phyloP scores from a whole-genome alignment of 768 basidiomycete genomes.

The Lentinula raphanica region DNA sequence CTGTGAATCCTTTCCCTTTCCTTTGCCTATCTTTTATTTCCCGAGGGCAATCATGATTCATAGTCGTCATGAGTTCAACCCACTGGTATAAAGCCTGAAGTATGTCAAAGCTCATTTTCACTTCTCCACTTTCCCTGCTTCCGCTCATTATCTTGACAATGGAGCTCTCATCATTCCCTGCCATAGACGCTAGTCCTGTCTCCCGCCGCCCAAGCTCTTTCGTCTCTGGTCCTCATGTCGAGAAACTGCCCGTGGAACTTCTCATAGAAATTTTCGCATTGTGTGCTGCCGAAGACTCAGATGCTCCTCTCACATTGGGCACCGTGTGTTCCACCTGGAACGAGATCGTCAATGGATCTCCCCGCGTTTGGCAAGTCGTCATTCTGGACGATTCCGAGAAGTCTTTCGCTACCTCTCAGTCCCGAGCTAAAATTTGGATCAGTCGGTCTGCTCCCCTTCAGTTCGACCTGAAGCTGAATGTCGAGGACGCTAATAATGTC shows the following conservation, averaged over 20 bases:
- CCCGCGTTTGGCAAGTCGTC: slow-evolving; percentile 58
- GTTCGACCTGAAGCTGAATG: slow-evolving; percentile 49
- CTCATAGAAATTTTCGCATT: slow-evolving; percentile 56
- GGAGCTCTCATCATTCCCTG: not conserved
- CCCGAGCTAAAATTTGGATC: slow-evolving; percentile 51
- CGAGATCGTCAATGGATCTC: slow-evolving; percentile 45
- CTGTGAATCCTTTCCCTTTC: too few species aligned
- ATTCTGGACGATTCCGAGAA: slow-evolving; percentile 41
- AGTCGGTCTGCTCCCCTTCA: slow-evolving; percentile 46
- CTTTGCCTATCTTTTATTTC: too few species aligned
- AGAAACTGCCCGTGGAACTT: slow-evolving; percentile 52
- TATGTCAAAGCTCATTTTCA: too few species aligned
- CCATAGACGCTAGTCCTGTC: slow-evolving; percentile 5
- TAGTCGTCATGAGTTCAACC: too few species aligned
- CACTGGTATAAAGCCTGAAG: too few species aligned
- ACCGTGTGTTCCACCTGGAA: slow-evolving; percentile 59
- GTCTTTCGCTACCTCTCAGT: slow-evolving; percentile 31
- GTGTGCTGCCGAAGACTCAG: slow-evolving; percentile 35
- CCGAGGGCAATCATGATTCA: too few species aligned
- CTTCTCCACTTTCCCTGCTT: not conserved
- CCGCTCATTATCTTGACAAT: slow-evolving; percentile 4
- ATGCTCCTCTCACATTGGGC: slow-evolving; percentile 44
- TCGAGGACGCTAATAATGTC: slow-evolving; percentile 43
- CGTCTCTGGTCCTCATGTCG: not conserved
- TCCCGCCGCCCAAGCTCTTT: not conserved